Conservation (phyloP, 345 rosid genomes). For the Salix dunnii region DNA sequence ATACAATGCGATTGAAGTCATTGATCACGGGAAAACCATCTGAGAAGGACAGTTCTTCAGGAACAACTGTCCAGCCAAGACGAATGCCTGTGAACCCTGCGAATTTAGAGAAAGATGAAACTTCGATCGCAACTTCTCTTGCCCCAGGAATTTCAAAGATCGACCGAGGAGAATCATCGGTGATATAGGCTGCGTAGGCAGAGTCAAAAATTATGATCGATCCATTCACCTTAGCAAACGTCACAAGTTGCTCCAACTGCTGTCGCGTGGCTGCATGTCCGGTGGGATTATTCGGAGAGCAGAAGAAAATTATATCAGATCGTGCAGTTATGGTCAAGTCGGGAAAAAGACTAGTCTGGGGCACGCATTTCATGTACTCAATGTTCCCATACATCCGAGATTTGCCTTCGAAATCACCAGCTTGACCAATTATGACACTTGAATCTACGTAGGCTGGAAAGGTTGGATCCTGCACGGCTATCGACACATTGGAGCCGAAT, state of each 20-base stretch:
- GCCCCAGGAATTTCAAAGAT: constrained; percentile 22
- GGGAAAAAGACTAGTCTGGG: constrained; percentile 4
- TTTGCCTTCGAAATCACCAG: constrained; percentile 13
- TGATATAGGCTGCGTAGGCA: constrained; percentile 7
- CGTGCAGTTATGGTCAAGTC: constrained; percentile 9
- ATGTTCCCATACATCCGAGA: constrained; percentile 9
- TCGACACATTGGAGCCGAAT: constrained; percentile 44
- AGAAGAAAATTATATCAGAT: constrained; percentile 19
- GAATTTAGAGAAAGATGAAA: constrained; percentile 22
- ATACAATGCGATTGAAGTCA: constrained; percentile 16
- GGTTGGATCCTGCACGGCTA: constrained; percentile 65
- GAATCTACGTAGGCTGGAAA: constrained; percentile 41
- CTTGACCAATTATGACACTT: constrained; percentile 15
- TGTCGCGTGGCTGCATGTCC: constrained; percentile 18
- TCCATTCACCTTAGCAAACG: constrained; percentile 16
- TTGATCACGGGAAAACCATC: constrained; percentile 17
- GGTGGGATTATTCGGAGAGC: constrained; percentile 21
- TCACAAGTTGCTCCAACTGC: constrained; percentile 13
- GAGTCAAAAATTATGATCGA: constrained; percentile 15
- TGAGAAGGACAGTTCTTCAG: constrained; percentile 17
- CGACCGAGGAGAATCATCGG: constrained; percentile 14
- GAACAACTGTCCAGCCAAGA: constrained; percentile 21
- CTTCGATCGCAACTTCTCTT: constrained; percentile 17
- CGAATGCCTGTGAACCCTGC: constrained; percentile 20
- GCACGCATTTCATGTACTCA: constrained; percentile 11